phyloP scores from a whole-genome alignment of 352 stramenopile genomes.

The Phytophthora uliginosa region DNA sequence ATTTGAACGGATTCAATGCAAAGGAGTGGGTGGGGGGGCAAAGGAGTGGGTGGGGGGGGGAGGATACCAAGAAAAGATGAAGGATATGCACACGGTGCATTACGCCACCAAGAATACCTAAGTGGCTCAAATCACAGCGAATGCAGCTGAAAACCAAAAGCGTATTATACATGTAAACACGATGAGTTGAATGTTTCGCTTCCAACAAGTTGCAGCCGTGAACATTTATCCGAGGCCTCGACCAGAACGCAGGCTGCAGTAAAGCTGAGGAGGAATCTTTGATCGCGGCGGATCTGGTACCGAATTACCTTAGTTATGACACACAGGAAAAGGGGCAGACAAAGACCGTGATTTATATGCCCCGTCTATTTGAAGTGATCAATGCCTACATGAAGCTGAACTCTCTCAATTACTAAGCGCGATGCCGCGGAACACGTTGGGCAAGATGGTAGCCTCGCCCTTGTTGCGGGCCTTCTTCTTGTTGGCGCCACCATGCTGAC shows the following conservation, averaged over 20 bases:
- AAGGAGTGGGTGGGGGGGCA: constrained; percentile 3
- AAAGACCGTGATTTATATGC: not conserved
- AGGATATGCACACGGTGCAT: constrained; percentile 1
- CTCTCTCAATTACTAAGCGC: not conserved
- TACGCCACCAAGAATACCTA: not conserved
- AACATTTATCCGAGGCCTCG: constrained; percentile 4
- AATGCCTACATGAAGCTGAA: not conserved
- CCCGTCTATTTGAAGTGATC: not conserved
- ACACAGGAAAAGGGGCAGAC: not conserved
- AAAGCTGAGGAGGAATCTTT: constrained; percentile 12
- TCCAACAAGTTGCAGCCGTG: constrained; percentile 4
- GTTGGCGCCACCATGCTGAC: not conserved
- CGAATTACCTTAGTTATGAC: constrained; percentile 1
- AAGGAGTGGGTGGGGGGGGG: no score
- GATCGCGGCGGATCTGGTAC: constrained; percentile 18
- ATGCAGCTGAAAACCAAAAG: constrained; percentile 11
- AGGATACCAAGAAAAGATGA: constrained; percentile 10
- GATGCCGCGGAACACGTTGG: not conserved
- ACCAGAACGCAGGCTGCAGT: constrained; percentile 21
- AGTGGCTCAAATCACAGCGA: not conserved
- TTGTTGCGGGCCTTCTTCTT: not conserved
- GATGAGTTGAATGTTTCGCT: not conserved
- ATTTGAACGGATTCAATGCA: constrained; percentile 13
- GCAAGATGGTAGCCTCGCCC: not conserved
- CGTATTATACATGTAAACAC: constrained; percentile 16